These are phyloP conservation scores for Mycena filopes DNA, from an alignment of 768 basidiomycete genomes.

Conservation along the genomic window DNA sequence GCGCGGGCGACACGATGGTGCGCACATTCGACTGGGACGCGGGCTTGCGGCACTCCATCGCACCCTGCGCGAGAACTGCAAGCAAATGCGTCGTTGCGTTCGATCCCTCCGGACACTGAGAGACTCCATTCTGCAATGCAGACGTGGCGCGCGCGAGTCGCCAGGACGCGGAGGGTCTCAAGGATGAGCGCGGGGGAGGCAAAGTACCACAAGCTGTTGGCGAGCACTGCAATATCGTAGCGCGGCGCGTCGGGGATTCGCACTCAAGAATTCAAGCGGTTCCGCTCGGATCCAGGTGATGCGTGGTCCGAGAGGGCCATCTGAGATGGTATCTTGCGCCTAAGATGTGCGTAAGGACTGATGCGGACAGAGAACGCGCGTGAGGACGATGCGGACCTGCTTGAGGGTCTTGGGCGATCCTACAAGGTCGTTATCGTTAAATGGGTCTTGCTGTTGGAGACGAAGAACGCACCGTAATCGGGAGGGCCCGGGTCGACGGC, in stretches of 20 bases:
- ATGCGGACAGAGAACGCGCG: too few species aligned
- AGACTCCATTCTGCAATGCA: constrained; percentile 50
- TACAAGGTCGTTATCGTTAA: constrained; percentile 23
- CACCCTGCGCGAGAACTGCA: constrained; percentile 48
- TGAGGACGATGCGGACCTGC: too few species aligned
- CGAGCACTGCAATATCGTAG: constrained; percentile 48
- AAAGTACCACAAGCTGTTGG: constrained; percentile 54
- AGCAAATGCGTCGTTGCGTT: constrained; percentile 45
- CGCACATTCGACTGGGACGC: constrained; percentile 45
- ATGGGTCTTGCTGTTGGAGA: not conserved
- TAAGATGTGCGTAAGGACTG: too few species aligned
- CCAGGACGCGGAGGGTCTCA: constrained; percentile 42
- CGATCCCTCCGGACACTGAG: constrained; percentile 22
- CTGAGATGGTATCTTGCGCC: constrained; percentile 47
- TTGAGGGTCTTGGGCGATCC: constrained; percentile 49
- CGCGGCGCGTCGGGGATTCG: constrained; percentile 24
- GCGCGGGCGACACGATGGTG: constrained; percentile 46
- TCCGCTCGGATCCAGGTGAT: constrained; percentile 46
- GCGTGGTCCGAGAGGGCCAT: constrained; percentile 43
- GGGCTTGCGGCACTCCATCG: constrained; percentile 46
- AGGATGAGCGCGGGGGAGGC: constrained; percentile 43
- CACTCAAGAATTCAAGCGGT: constrained; percentile 41
- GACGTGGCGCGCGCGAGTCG: constrained; percentile 37
- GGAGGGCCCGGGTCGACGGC: constrained; percentile 51
- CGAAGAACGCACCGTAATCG: constrained; percentile 43